A percentile compares a stretch with the other conserved stretches of the same genome.
Conservation (phyloP, 2,329 filamentous ascomycete species). For the Hypomyces rosellus region DNA sequence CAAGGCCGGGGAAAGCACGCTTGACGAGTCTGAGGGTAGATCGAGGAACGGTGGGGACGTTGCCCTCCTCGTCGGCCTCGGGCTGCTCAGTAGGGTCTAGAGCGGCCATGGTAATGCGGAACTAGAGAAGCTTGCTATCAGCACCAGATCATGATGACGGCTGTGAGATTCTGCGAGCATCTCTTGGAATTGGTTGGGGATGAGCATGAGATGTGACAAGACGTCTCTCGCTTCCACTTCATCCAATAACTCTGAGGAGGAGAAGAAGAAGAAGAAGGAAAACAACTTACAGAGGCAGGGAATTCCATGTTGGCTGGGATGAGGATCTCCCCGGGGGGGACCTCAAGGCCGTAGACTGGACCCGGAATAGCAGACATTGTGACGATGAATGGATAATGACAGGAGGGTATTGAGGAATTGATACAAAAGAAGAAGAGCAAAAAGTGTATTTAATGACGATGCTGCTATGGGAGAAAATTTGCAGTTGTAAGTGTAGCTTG, state of each 20-base stretch:
- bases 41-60: conserved; percentile 58
- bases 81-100: conserved; percentile 80
- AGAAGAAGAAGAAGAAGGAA: no score
- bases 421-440: conserved; percentile 1
- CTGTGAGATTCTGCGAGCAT: neutral
- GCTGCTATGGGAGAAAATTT: neutral
- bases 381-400: neutral
- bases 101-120: conserved; percentile 97
- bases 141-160: conserved; percentile 9
- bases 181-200: neutral
- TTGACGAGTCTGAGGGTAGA: conserved; percentile 91
- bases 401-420: conserved; percentile 3
- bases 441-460: conserved; percentile 2
- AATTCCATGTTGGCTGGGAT: conserved; percentile 74
- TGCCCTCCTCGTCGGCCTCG: conserved; percentile 57
- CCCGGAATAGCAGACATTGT: conserved; percentile 58
- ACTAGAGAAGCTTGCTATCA: conserved; percentile 48
- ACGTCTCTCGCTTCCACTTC: neutral
- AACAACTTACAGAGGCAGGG: conserved; percentile 78
- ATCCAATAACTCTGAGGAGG: neutral
- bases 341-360: conserved; percentile 86
- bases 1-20: conserved; percentile 52
- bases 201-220: neutral
- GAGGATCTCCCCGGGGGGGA: conserved; percentile 77
- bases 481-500: neutral